Conservation (phyloP, 2,329 filamentous ascomycete genomes). For the Colletotrichum sp. region DNA sequence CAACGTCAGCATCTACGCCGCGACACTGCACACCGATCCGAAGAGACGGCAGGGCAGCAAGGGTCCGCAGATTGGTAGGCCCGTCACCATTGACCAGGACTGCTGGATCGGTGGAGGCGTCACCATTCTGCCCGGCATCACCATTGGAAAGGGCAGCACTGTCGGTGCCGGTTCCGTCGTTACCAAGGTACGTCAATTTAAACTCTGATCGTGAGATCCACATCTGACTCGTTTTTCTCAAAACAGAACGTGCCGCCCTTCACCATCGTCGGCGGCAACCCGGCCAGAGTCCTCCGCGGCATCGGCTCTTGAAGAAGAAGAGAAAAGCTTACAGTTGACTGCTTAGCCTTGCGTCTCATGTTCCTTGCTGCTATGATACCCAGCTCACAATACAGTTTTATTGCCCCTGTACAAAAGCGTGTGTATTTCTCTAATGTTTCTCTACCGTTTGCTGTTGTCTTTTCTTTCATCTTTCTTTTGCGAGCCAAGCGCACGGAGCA, state of each 20-base stretch:
- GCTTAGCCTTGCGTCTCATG: neutral
- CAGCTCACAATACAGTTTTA: constrained; percentile 7
- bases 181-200: constrained; percentile 64
- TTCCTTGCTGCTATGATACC: constrained; percentile 22
- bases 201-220: neutral
- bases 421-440: neutral
- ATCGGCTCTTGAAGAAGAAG: constrained; percentile 23
- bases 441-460: neutral
- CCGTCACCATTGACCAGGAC: constrained; percentile 83
- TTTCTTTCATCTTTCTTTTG: neutral
- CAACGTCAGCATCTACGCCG: constrained; percentile 85
- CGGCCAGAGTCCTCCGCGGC: constrained; percentile 61
- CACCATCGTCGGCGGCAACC: constrained; percentile 74
- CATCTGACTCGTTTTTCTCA: constrained; percentile 9
- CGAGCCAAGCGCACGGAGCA: constrained; percentile 12
- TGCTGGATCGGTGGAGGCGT: constrained; percentile 83
- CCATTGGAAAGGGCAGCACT: constrained; percentile 78
- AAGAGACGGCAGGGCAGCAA: constrained; percentile 76
- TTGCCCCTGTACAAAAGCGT: constrained; percentile 15
- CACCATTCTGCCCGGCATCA: constrained; percentile 79
- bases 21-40: constrained; percentile 74
- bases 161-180: constrained; percentile 87
- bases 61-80: constrained; percentile 72
- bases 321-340: neutral
- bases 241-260: constrained; percentile 67